Evolutionary conservation across 2,329 filamentous ascomycete species (phyloP), one percentile per base, ranked within the genome.

Genomic region (Ilyonectria destructans): DNA sequence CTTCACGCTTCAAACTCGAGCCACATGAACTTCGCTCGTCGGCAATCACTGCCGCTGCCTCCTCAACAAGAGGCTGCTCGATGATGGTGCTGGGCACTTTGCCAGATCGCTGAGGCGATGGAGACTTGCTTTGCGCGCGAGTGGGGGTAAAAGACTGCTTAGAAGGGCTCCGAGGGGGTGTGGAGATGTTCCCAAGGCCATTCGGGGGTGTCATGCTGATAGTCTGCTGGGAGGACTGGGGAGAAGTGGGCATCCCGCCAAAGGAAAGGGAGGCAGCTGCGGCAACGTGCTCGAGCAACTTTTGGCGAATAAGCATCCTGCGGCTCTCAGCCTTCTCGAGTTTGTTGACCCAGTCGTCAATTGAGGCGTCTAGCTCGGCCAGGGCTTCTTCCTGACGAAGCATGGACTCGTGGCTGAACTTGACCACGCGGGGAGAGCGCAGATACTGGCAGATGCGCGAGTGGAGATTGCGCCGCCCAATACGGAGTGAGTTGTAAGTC

Each of bases 321-420:
- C 93, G 87, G 77, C 95, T 94, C 80, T 96, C 93, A 10, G 92
- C 92, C 70, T 92, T 88, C 77, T 95, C 93, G n/a, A 95, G 87
- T 82, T 95, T 95, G 73, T 83, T 85, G 56, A 93, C 90, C 91
- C 93, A 95, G 77, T 94, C 92, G 75, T 95, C 93, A 70, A 96
- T 95, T 3, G 91, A 93, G 17, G 87, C 83, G 77, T 96, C 93
- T 7, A 96, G 87, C 78, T 95, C 93, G 1, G 90, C 89, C 12
- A 96, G 85, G 1, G 92, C 92, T 80, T 95, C 93, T 79, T 95
- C 93, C 78, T 95, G 93, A 82, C 92, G 93, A 48, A 95, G 85
- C 79, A 96, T 89, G 21, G 90, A 90, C 69, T 95, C 92, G 70
- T 91, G 87, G 71, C 90, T 93, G 78, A 95, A 94, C 71, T 89